phyloP scores from a whole-genome alignment of 768 basidiomycete species.

The Suillus tomentosus region DNA sequence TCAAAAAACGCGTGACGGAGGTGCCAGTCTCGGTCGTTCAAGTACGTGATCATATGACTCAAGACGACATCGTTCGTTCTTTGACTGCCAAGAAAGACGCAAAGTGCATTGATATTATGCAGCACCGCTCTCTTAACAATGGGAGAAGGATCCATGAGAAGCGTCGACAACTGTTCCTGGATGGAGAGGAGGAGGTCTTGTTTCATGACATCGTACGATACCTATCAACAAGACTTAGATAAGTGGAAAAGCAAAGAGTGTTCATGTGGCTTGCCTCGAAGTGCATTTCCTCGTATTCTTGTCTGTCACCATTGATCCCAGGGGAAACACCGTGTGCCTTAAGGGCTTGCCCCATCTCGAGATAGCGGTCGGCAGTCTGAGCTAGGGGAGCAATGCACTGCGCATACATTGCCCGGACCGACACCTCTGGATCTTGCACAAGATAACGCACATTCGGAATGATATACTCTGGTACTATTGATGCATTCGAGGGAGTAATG shows the following conservation, averaged over 20 bases:
- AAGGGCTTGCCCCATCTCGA: slow-evolving; percentile 92
- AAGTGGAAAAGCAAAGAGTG: not conserved
- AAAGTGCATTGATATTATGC: slow-evolving; percentile 83
- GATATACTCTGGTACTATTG: slow-evolving; percentile 94
- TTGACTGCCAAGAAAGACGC: slow-evolving; percentile 90
- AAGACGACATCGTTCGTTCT: slow-evolving; percentile 94
- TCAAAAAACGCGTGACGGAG: slow-evolving; percentile 92
- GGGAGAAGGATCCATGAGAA: slow-evolving; percentile 87
- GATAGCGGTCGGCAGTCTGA: slow-evolving; percentile 81
- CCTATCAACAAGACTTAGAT: slow-evolving; percentile 43
- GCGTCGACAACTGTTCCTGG: slow-evolving; percentile 82
- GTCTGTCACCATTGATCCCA: slow-evolving; percentile 44
- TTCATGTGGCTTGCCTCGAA: slow-evolving; percentile 61
- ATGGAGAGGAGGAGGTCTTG: slow-evolving; percentile 83
- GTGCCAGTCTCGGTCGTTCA: slow-evolving; percentile 92
- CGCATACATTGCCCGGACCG: slow-evolving; percentile 80
- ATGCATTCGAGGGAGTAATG: slow-evolving; percentile 60
- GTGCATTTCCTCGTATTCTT: slow-evolving; percentile 76
- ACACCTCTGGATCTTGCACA: slow-evolving; percentile 80
- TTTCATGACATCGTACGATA: slow-evolving; percentile 87
- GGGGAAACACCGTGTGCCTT: slow-evolving; percentile 75
- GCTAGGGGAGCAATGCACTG: slow-evolving; percentile 85
- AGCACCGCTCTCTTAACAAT: slow-evolving; percentile 91
- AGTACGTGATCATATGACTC: slow-evolving; percentile 82
- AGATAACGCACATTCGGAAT: slow-evolving; percentile 87